These are phyloP conservation scores for Nothophaeocryptopus gaeumannii DNA, from an alignment of 2,329 filamentous ascomycete species.

Conservation along the genomic window DNA sequence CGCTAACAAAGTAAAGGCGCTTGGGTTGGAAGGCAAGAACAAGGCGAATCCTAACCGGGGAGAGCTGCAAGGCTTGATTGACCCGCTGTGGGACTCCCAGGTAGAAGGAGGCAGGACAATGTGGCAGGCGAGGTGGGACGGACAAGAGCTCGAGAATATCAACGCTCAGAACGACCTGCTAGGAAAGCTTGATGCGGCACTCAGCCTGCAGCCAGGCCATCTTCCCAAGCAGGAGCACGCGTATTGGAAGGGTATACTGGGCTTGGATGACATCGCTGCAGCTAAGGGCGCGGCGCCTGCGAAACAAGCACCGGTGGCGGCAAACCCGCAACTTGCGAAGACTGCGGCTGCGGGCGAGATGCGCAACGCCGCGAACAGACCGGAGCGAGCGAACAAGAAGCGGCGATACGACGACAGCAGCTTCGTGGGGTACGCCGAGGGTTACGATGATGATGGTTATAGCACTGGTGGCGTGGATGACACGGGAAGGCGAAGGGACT, in stretches of 20 bases:
- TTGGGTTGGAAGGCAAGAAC: conserved; percentile 50
- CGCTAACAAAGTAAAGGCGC: conserved; percentile 51
- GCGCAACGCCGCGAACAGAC: conserved; percentile 50
- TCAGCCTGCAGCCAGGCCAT: conserved; percentile 44
- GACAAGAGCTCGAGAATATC: conserved; percentile 38
- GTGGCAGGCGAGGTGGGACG: conserved; percentile 39
- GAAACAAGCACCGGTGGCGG: conserved; percentile 14
- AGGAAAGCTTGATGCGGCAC: conserved; percentile 41
- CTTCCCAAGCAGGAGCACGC: conserved; percentile 42
- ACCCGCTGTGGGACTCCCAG: conserved; percentile 30
- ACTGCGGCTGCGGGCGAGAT: conserved; percentile 21
- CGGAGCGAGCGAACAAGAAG: conserved; percentile 68
- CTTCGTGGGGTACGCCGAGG: conserved; percentile 72
- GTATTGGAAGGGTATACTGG: conserved; percentile 45
- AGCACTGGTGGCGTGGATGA: conserved; percentile 71
- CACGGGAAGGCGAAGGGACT: conserved; percentile 25
- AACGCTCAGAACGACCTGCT: conserved; percentile 31
- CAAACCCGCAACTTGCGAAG: conserved; percentile 28
- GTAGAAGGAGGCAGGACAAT: conserved; percentile 8
- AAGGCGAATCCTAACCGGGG: conserved; percentile 44
- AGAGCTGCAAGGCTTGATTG: conserved; percentile 37
- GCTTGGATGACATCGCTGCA: conserved; percentile 41
- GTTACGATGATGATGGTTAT: conserved; percentile 67
- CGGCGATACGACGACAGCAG: conserved; percentile 72
- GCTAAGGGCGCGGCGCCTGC: conserved; percentile 25